Evolutionary conservation across 768 basidiomycete species (phyloP).

Genomic region (Nidula microcarpa): DNA sequence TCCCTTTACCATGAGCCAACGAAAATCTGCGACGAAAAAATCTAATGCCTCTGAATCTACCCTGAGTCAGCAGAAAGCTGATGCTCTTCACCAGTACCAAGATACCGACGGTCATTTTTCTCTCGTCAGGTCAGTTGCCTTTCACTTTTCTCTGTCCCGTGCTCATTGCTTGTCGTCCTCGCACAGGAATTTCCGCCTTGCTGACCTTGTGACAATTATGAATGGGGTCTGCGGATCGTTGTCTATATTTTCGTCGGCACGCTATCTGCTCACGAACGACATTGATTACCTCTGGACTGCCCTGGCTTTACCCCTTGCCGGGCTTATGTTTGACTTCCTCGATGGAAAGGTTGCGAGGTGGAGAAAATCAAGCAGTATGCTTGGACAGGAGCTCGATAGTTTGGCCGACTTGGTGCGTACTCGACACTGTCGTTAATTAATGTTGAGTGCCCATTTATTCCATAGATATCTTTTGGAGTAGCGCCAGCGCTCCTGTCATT

Average conservation of each 20-base stretch:
- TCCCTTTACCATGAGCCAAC: slow-evolving; percentile 41
- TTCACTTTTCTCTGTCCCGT: slow-evolving; percentile 4
- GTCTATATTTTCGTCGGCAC: slow-evolving; percentile 90
- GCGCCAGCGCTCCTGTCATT: slow-evolving; percentile 94
- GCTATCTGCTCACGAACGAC: slow-evolving; percentile 80
- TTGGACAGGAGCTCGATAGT: slow-evolving; percentile 97
- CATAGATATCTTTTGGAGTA: slow-evolving; percentile 94
- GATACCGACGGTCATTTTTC: slow-evolving; percentile 96
- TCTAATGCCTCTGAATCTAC: slow-evolving; percentile 12
- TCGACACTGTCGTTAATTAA: slow-evolving; percentile 2
- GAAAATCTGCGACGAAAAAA: slow-evolving; percentile 35
- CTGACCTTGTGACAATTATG: slow-evolving; percentile 98
- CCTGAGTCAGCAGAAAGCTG: slow-evolving; percentile 17
- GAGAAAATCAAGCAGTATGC: slow-evolving; percentile 92
- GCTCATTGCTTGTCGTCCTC: slow-evolving; percentile 9
- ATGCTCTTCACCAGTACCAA: slow-evolving; percentile 75
- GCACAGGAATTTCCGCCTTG: slow-evolving; percentile 92
- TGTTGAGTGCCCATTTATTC: slow-evolving; percentile 1
- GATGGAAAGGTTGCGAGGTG: slow-evolving; percentile 98
- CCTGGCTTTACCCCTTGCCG: slow-evolving; percentile 84
- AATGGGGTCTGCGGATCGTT: slow-evolving; percentile 98
- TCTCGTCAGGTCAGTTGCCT: slow-evolving; percentile 74
- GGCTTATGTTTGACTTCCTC: slow-evolving; percentile 95
- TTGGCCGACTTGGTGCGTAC: slow-evolving; percentile 87
- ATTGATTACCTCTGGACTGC: slow-evolving; percentile 81